Percentiles rank a stretch among this genome's conserved stretches.
Conservation (phyloP, 2,329 filamentous ascomycete species). For the Cladosporium sp. region DNA sequence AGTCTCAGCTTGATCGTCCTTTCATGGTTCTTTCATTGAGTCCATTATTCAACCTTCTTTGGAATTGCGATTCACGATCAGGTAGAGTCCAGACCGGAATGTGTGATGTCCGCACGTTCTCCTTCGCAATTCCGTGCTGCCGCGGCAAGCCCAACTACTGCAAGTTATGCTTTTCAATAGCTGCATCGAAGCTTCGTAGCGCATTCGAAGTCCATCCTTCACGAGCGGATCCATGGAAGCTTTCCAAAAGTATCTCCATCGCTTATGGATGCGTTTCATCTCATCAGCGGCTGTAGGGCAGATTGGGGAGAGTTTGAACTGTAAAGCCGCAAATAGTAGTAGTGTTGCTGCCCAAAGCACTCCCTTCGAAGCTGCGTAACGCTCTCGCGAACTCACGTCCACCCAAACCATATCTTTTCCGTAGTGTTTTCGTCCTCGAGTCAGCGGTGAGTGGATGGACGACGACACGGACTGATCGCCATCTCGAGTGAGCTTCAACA, state of each 20-base stretch:
- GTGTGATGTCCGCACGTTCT: neutral
- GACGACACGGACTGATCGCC: constrained; percentile 9
- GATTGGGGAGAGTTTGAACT: constrained; percentile 1
- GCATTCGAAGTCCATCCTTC: constrained; percentile 5
- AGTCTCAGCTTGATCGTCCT: neutral
- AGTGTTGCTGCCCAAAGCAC: neutral
- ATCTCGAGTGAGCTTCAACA: neutral
- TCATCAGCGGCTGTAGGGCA: neutral
- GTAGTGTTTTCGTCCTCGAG: neutral
- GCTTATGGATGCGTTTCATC: neutral
- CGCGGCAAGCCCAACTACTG: neutral
- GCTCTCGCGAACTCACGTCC: neutral
- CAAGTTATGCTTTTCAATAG: constrained; percentile 8
- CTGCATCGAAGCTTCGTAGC: constrained; percentile 16
- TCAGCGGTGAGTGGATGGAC: neutral
- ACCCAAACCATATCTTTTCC: neutral
- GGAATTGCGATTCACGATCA: neutral
- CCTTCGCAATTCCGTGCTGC: neutral
- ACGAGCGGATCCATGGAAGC: neutral
- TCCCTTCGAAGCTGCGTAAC: neutral
- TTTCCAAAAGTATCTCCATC: neutral
- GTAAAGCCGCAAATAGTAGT: neutral
- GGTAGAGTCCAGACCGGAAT: neutral
- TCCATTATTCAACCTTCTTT: neutral
- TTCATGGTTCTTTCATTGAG: neutral